Evolutionary conservation across 2,329 filamentous ascomycete genomes (phyloP), one percentile per base, ranked within the genome.

Genomic region (Xylariaceae sp.): DNA sequence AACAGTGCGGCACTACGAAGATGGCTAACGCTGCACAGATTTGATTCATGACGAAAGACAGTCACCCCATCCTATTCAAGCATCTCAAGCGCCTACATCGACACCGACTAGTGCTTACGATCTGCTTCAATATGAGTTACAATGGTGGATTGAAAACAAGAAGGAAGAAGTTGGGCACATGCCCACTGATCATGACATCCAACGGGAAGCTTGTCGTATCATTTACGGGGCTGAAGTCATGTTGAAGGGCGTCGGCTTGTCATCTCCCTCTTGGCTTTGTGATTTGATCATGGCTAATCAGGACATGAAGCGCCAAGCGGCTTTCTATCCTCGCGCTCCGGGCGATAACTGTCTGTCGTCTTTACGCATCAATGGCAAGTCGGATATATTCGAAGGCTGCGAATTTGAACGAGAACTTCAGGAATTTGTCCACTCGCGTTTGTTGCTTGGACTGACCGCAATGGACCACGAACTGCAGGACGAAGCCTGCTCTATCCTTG

Each of bases 21-120:
- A 27, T 27, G 22, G 22, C 22, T 27, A 27, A 27, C 22, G 22
- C 22, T 27, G 22, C 22, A 62, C 64, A 83, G 80, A 84, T 71
- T 72, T 85, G 48, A 84, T 85, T 71, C 78, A 85, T 64, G 71
- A 82, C 66, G 81, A 85, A 62, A 74, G 81, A 62, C 78, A 77
- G 36, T 76, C 75, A 12, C 77, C 80, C 10, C 64, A 77, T 40
- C 81, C 81, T 19, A 83, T 71, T 61, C 68, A 71, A 60, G 77
- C 78, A 35, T 72, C 70, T 52, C 66, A 68, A 11, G 67, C 68
- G 30, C 64, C 73, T 3, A 66, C 71, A 0, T 70, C 75, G 51
- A 72, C 74, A 9, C 76, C 78, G 1, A 72, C 74, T 15, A 81
- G 78, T 55, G 77, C 79, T n/a, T 84, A 82, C 62, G 81, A 84